Percentiles rank a stretch among this genome's conserved stretches.
Evolutionary conservation across 768 basidiomycete genomes (phyloP).

Genomic region (Agrocybe praecox): DNA sequence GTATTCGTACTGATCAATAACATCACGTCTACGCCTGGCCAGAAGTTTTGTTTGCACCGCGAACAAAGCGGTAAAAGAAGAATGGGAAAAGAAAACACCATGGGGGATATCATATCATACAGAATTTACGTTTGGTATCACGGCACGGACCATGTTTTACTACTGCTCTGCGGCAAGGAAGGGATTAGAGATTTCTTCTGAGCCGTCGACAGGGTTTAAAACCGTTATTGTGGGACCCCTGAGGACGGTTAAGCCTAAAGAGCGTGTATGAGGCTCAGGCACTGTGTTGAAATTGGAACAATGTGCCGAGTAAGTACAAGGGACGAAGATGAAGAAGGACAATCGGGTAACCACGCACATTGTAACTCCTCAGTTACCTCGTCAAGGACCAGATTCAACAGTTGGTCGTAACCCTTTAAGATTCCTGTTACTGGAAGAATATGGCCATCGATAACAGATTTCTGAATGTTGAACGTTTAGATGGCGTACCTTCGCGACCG

Average conservation of each 20-base stretch:
- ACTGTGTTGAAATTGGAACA: slow-evolving; percentile 40
- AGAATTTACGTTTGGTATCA: not conserved
- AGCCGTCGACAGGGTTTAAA: slow-evolving; percentile 93
- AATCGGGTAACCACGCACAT: slow-evolving; percentile 12
- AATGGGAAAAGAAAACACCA: not conserved
- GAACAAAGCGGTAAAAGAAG: not conserved
- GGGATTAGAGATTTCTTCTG: slow-evolving; percentile 91
- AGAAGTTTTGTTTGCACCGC: not conserved
- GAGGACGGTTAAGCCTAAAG: slow-evolving; percentile 85
- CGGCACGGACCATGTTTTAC: not conserved
- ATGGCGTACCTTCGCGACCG: slow-evolving; percentile 79
- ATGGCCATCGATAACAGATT: slow-evolving; percentile 8
- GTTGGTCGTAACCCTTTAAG: slow-evolving; percentile 94
- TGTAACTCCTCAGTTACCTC: slow-evolving; percentile 81
- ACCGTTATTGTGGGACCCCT: slow-evolving; percentile 94
- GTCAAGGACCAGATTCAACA: slow-evolving; percentile 96
- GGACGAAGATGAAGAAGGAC: not conserved
- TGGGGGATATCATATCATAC: slow-evolving; percentile 6
- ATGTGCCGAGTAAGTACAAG: not conserved
- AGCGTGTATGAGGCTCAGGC: slow-evolving; percentile 62
- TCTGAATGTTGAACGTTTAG: not conserved
- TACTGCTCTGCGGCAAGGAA: slow-evolving; percentile 72
- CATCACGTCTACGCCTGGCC: slow-evolving; percentile 8
- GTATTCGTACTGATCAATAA: slow-evolving; percentile 14
- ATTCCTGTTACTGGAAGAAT: slow-evolving; percentile 74